These are phyloP conservation scores for Coemansia sp. DNA, from an alignment of 192 early-diverging fungal species.

Conservation along the genomic window DNA sequence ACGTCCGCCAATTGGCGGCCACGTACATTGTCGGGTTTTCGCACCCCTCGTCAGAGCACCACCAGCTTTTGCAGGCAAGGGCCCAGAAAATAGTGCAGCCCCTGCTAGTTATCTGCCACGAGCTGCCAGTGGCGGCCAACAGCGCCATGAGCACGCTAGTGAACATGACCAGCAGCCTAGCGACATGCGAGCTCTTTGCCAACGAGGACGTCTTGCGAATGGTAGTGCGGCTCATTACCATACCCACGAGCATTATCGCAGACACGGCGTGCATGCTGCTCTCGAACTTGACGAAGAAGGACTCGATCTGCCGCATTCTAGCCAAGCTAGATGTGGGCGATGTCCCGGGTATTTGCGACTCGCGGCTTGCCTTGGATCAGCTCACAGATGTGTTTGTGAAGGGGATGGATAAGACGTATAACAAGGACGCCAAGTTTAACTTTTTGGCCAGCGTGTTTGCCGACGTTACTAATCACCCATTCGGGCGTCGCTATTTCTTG, in stretches of 20 bases:
- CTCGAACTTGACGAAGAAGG: slow-evolving; percentile 84
- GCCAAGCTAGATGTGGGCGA: slow-evolving; percentile 32
- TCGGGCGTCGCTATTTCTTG: slow-evolving; percentile 72
- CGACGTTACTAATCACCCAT: slow-evolving; percentile 70
- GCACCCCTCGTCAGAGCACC: slow-evolving; percentile 57
- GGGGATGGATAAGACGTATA: slow-evolving; percentile 75
- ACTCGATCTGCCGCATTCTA: slow-evolving; percentile 58
- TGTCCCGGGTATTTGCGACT: slow-evolving; percentile 45
- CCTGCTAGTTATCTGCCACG: slow-evolving; percentile 66
- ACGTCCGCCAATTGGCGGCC: slow-evolving; percentile 79
- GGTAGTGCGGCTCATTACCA: slow-evolving; percentile 66
- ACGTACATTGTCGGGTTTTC: slow-evolving; percentile 76
- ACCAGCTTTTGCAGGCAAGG: slow-evolving; percentile 59
- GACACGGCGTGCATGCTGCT: slow-evolving; percentile 82
- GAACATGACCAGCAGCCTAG: slow-evolving; percentile 74
- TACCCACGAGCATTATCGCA: slow-evolving; percentile 65
- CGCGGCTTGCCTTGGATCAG: slow-evolving; percentile 68
- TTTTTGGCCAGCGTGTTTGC: slow-evolving; percentile 94
- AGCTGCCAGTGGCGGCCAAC: slow-evolving; percentile 76
- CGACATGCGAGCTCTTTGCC: slow-evolving; percentile 63
- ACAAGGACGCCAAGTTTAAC: slow-evolving; percentile 74
- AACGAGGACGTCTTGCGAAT: slow-evolving; percentile 69
- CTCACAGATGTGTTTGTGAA: slow-evolving; percentile 86
- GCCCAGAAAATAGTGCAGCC: slow-evolving; percentile 62
- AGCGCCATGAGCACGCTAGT: slow-evolving; percentile 79